These are phyloP conservation scores for Meyerozyma smithsonii DNA, from an alignment of 1,139 yeast genomes.

Conservation along the genomic window DNA sequence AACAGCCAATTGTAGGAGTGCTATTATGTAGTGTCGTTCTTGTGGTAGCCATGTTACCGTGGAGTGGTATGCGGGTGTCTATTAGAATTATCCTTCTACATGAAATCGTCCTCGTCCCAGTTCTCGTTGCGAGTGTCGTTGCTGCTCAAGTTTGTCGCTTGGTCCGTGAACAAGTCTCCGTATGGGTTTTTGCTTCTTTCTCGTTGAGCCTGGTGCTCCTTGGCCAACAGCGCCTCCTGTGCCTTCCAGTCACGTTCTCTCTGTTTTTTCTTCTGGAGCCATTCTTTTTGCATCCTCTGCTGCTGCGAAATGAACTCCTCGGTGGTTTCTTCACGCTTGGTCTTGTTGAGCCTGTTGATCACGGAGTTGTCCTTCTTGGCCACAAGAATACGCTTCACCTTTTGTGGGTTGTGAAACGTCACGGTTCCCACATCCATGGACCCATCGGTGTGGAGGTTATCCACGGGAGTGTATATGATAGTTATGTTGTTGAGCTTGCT, in stretches of 20 bases:
- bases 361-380: constrained; percentile 58
- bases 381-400: constrained; percentile 52
- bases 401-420: constrained; percentile 55
- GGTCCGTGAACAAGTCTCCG: constrained; percentile 52
- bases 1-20: not conserved
- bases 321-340: constrained; percentile 44
- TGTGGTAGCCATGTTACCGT: no score
- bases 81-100: constrained; percentile 14
- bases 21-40: no score
- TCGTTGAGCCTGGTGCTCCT: constrained; percentile 17
- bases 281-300: constrained; percentile 31
- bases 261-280: constrained; percentile 30
- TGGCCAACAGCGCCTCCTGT: constrained; percentile 11
- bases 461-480: constrained; percentile 74
- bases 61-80: no score
- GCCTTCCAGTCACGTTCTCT: constrained; percentile 25
- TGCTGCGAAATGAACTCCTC: constrained; percentile 51
- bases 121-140: constrained; percentile 55
- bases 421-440: constrained; percentile 86
- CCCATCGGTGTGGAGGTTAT: constrained; percentile 64
- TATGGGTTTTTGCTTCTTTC: constrained; percentile 43
- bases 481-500: constrained; percentile 68
- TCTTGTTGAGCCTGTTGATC: constrained; percentile 62
- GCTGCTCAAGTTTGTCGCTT: constrained; percentile 41
- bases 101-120: constrained; percentile 61